Evolutionary conservation across 2,329 filamentous ascomycete genomes (phyloP), one percentile per base, ranked within the genome.

Genomic region (Monilinia fructicola): DNA sequence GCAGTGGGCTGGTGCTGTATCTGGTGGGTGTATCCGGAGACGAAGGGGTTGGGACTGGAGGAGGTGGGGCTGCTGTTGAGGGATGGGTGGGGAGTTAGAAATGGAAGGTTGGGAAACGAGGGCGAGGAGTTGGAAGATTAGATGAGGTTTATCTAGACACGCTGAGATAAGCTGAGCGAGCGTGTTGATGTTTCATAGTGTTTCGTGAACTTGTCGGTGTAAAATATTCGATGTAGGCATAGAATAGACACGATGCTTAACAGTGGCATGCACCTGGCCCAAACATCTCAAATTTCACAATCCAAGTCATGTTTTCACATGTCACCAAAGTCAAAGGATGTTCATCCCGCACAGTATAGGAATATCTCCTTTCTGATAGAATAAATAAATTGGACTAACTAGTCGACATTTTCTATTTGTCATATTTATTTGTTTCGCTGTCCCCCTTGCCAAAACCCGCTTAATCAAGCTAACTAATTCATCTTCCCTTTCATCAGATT

Each of bases 21-120:
- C 14, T 92, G 87, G 84, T 78, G 77, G 38, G 89, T 93, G 48
- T 97, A 97, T 78, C 93, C 93, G 0, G 93, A 97, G 81, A 96
- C 92, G 67, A 90, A 87, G 66, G 92, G 93, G 0, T 77, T 96
- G 75, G 88, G 87, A 69, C 80, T 97, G 9, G 93, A 97, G 79
- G 91, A 94, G 76, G 90, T 91, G 9, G 87, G 90, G 9, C 84
- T 82, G 18, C 78, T 96, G 70, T 78, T 96, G 63, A 87, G 86
- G 71, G 76, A 90, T 68, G 89, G 88, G 7, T 96, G 89, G 89
- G 91, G 91, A 0, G 87, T 92, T 31, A 78, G 79, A 70, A 42
- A 42, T 42, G 38, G 81, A 80, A 69, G 82, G 78, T 66, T 67
- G 70, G 68, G 54, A 38, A 42, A 31, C 11, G 14, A 18, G n/a